Base-by-base conservation (phyloP, 2,329 filamentous ascomycete genomes). In the Penicillium rolfsii region DNA sequence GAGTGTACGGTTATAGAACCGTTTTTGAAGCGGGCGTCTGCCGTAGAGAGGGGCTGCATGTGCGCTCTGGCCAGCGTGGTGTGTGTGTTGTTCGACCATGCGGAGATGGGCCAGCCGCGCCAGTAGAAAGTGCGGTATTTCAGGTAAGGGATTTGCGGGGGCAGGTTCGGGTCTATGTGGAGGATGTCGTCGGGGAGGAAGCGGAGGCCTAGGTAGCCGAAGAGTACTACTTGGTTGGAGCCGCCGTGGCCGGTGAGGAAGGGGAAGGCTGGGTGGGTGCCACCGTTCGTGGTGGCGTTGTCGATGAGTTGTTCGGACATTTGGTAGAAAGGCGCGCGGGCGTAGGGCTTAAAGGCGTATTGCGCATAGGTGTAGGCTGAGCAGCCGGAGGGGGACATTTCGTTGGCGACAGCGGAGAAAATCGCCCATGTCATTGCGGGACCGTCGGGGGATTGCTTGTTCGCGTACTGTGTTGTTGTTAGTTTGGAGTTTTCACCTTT, bases 371-470 rank as follows among this genome's bases (percentile, higher is more conserved):
- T 90, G 70, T 86, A 90, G 4, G 85, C 83, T 1, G 87, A 85
- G 72, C 89, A 91, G 2, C 89, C 89, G 2, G 87, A 88, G 1
- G 83, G 84, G 1, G 86, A 87, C 11, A 90, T 80, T 52, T 85
- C 81, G 59, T 87, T 89, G 14, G 88, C 87, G 33, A 87, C 85
- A 52, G 90, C 84, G 50, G 85, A 85, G 73, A 89, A 90, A 9
- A 89, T 85, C 9, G 86, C 86, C 73, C 89, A 91, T 1, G 89
- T 91, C 89, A 91, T 91, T 3, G 85, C 89, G 1, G 89, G 89
- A 0, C 89, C 89, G 65, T 89, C 83, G 1, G 83, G 77, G 1
- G 87, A 89, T 73, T 91, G 88, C 57, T 87, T 88, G 48, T 85
- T 85, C 4, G 89, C 87, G 68, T 91, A 90, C 79, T 83, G 60